Conservation (phyloP, 2,329 filamentous ascomycete species). For the Colletotrichum filicis region DNA sequence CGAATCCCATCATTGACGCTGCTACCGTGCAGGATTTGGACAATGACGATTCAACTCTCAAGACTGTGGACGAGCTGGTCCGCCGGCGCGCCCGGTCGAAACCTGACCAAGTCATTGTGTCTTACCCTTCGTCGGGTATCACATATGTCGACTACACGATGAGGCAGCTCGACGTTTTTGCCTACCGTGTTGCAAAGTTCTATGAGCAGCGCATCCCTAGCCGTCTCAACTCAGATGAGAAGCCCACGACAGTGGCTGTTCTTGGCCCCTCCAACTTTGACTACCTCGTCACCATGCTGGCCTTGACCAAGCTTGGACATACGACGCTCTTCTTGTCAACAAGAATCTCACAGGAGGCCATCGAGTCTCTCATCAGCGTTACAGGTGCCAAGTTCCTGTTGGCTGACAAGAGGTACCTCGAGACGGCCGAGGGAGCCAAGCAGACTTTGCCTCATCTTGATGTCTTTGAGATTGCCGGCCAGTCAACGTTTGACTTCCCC, state of each 20-base stretch:
- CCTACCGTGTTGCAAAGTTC: constrained; percentile 41
- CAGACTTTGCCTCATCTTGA: constrained; percentile 35
- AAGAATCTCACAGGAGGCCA: constrained; percentile 45
- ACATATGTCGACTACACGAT: constrained; percentile 59
- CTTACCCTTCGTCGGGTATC: constrained; percentile 55
- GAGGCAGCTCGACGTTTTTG: constrained; percentile 55
- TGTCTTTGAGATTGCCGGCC: constrained; percentile 41
- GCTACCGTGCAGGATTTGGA: background rate
- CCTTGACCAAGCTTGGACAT: constrained; percentile 65
- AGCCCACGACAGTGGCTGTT: constrained; percentile 55
- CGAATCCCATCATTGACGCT: constrained; percentile 1
- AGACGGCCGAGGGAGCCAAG: constrained; percentile 37
- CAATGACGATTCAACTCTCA: constrained; percentile 37
- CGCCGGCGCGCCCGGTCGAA: constrained; percentile 40
- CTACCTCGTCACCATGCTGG: constrained; percentile 64
- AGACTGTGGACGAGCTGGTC: constrained; percentile 41
- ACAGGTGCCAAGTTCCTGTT: constrained; percentile 42
- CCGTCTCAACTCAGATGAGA: constrained; percentile 38
- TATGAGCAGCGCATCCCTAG: constrained; percentile 39
- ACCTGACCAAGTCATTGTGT: constrained; percentile 48
- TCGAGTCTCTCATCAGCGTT: constrained; percentile 42
- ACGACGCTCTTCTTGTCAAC: constrained; percentile 53
- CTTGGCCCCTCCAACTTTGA: constrained; percentile 65
- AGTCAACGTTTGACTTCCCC: constrained; percentile 43
- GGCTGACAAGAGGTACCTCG: constrained; percentile 39